phyloP scores from a whole-genome alignment of 495 filamentous ascomycete species.

The Penicillium turbatum region DNA sequence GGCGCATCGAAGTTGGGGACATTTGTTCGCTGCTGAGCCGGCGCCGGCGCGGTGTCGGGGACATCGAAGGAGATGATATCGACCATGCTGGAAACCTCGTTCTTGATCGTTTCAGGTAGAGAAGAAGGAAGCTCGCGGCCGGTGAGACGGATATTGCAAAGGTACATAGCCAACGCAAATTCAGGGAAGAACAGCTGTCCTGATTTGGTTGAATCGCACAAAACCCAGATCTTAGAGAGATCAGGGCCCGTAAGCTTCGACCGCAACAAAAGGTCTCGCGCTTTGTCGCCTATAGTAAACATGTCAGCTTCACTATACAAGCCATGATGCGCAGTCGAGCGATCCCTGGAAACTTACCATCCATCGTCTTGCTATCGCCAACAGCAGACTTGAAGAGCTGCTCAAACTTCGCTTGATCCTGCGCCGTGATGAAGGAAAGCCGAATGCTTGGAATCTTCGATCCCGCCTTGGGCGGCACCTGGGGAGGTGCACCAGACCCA shows the following conservation, averaged over 20 bases:
- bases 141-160: slow-evolving; percentile 88
- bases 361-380: slow-evolving; percentile 79
- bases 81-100: slow-evolving; percentile 99
- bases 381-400: slow-evolving; percentile 96
- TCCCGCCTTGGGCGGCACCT: slow-evolving; percentile 51
- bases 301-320: slow-evolving; percentile 17
- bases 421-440: slow-evolving; percentile 90
- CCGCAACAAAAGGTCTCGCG: slow-evolving; percentile 78
- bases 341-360: slow-evolving; percentile 45
- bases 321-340: neutral
- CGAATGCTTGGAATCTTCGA: slow-evolving; percentile 90
- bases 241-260: slow-evolving; percentile 80
- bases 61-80: slow-evolving; percentile 98
- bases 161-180: slow-evolving; percentile 97
- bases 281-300: slow-evolving; percentile 62
- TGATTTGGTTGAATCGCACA: slow-evolving; percentile 96
- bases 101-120: slow-evolving; percentile 81
- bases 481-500: slow-evolving; percentile 35
- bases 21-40: slow-evolving; percentile 53
- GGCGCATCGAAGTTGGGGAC: slow-evolving; percentile 73
- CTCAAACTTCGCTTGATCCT: slow-evolving; percentile 97
- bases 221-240: slow-evolving; percentile 84
- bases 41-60: slow-evolving; percentile 63
- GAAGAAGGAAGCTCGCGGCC: slow-evolving; percentile 71
- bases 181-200: slow-evolving; percentile 97